Evolutionary conservation across 768 basidiomycete species (phyloP), one percentile per base, ranked within the genome.

Genomic region (Trametes cinnabarina): DNA sequence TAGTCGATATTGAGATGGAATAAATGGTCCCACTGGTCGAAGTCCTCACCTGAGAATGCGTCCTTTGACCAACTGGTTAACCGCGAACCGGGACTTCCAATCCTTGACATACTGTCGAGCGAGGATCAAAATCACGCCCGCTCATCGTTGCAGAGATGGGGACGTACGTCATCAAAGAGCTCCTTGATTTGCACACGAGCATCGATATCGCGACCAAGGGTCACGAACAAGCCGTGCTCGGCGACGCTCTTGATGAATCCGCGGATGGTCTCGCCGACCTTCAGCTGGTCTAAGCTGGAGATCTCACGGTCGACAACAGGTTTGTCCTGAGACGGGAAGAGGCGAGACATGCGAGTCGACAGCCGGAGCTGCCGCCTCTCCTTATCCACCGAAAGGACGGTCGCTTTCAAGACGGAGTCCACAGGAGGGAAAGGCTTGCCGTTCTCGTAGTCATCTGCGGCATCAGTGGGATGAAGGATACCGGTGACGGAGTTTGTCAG

Each of bases 161-260:
- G 20, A 58, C 77, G 47, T 52, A 83, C 84, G 65, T 94, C 93
- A 66, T 97, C 92, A 68, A 96, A 97, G 4, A 96, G 80, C 72
- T 97, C 92, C 67, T 82, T 86, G 68, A 98, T 98, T 73, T 96
- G 93, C 25, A 99, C 87, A 17, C 95, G 85, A 55, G 90, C 94
- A 67, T 94, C 92, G 25, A 97, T 76, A n/a, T 81, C 80, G 28
- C 87, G 82, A 10, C 92, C 93, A 34, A 99, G 74, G 25, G 83
- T 83, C 3, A 99, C 92, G 65, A 97, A 98, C 19, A 99, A 67
- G 15, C 96, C 96, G 68, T 90, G 87, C 44, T 93, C 88, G 17
- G 84, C 81, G 30, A 98, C 78, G 65, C 84, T 91, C 75, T 93
- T 97, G 68, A 98, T 82, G 68, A 96, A 92, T 11, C 96, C 96